Conservation (phyloP, 2,329 filamentous ascomycete genomes). For the Tolypocladium inflatum region DNA sequence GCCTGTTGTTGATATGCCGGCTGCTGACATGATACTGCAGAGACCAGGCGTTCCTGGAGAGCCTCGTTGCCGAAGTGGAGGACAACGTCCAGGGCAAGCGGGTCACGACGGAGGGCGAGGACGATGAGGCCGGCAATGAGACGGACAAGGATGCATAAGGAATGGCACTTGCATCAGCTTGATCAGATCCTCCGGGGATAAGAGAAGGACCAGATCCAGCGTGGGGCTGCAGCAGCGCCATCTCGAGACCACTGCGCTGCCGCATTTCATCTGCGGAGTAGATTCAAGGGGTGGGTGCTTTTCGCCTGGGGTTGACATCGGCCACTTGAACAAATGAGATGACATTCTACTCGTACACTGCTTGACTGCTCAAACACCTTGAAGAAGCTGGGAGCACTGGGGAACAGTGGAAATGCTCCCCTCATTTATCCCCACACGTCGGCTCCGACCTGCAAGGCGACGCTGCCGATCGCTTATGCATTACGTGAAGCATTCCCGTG, state of each 20-base stretch:
- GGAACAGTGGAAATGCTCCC: no score
- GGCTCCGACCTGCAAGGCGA: no score
- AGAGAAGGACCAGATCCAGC: neutral
- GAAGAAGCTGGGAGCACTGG: no score
- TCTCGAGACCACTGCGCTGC: neutral
- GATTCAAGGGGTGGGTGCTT: neutral
- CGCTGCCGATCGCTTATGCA: no score
- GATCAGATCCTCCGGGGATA: no score
- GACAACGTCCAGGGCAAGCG: slow-evolving; percentile 64
- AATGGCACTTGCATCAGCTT: neutral
- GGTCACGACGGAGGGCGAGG: slow-evolving; percentile 61
- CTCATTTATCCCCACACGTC: no score
- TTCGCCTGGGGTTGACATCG: neutral
- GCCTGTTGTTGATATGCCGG: neutral
- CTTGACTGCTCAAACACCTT: no score
- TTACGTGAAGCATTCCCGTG: no score
- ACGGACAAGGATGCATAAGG: slow-evolving; percentile 1
- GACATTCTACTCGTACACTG: no score
- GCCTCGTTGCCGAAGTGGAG: slow-evolving; percentile 68
- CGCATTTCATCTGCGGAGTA: neutral
- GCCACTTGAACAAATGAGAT: no score
- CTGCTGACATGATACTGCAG: slow-evolving; percentile 23
- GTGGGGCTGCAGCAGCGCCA: neutral
- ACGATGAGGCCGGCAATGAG: slow-evolving; percentile 34
- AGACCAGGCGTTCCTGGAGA: slow-evolving; percentile 69